Conservation (phyloP, 2,329 filamentous ascomycete species). For the Lomentospora prolificans region DNA sequence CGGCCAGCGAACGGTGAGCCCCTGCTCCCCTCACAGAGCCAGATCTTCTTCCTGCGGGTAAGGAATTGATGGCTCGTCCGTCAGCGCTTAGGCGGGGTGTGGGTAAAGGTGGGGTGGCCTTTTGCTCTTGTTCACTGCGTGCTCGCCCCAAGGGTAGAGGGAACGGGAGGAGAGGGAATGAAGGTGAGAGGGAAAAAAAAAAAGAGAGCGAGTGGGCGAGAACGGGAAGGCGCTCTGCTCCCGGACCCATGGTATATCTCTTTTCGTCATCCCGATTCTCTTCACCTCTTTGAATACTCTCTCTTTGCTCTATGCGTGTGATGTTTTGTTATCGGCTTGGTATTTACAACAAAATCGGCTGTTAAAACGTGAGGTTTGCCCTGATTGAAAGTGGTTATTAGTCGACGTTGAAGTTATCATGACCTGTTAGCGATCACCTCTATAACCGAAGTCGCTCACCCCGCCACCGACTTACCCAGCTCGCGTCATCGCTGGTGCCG, state of each 20-base stretch:
- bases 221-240: neutral
- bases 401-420: neutral
- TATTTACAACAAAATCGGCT: neutral
- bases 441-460: neutral
- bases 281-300: neutral
- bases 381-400: neutral
- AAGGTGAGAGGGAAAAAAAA: neutral
- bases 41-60: too few relatives aligned
- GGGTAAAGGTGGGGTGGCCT: neutral
- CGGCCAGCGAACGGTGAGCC: neutral
- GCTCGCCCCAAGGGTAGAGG: neutral
- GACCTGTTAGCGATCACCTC: neutral
- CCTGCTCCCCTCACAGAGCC: neutral
- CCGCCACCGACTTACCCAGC: neutral
- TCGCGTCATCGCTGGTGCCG: neutral
- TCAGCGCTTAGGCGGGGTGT: slow-evolving; percentile 5
- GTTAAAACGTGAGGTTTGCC: neutral
- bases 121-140: neutral
- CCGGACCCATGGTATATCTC: neutral
- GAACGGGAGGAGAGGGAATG: neutral
- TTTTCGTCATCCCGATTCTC: neutral
- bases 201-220: neutral
- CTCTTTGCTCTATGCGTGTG: neutral
- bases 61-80: slow-evolving; percentile 5
- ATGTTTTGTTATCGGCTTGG: neutral